phyloP scores from a whole-genome alignment of 2,329 filamentous ascomycete genomes.

The Talaromyces atroroseus region DNA sequence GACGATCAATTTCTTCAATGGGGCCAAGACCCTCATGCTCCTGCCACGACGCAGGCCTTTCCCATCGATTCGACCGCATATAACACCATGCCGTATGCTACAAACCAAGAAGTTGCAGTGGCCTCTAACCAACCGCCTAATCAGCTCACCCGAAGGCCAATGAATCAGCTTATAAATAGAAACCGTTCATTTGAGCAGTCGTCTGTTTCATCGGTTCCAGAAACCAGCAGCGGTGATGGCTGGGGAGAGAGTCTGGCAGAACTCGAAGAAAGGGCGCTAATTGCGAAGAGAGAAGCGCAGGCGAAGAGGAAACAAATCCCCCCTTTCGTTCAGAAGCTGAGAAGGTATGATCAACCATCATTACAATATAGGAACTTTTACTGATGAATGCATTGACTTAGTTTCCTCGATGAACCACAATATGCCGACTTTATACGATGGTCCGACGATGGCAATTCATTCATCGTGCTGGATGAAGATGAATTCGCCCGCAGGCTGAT shows the following conservation, averaged over 20 bases:
- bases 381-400: slow-evolving; percentile 34
- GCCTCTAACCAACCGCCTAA: slow-evolving; percentile 37
- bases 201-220: slow-evolving; percentile 17
- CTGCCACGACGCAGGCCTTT: slow-evolving; percentile 25
- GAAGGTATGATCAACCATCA: slow-evolving; percentile 61
- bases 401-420: slow-evolving; percentile 87
- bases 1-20: slow-evolving; percentile 53
- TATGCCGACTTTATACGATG: slow-evolving; percentile 94
- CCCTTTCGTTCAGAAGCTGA: slow-evolving; percentile 94
- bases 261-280: slow-evolving; percentile 70
- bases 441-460: slow-evolving; percentile 94
- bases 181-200: slow-evolving; percentile 35
- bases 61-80: slow-evolving; percentile 36
- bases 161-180: slow-evolving; percentile 35
- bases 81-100: slow-evolving; percentile 20
- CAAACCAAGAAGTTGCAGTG: slow-evolving; percentile 48
- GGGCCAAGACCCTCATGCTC: slow-evolving; percentile 42
- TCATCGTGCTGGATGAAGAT: slow-evolving; percentile 94
- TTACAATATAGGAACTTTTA: slow-evolving; percentile 13
- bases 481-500: slow-evolving; percentile 71
- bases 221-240: slow-evolving; percentile 28
- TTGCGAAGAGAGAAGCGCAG: slow-evolving; percentile 82
- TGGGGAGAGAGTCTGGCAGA: slow-evolving; percentile 65
- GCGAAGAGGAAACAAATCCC: slow-evolving; percentile 92
- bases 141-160: slow-evolving; percentile 38